Conservation (phyloP, 805 yeast species). For the Geotrichum ghanense region DNA sequence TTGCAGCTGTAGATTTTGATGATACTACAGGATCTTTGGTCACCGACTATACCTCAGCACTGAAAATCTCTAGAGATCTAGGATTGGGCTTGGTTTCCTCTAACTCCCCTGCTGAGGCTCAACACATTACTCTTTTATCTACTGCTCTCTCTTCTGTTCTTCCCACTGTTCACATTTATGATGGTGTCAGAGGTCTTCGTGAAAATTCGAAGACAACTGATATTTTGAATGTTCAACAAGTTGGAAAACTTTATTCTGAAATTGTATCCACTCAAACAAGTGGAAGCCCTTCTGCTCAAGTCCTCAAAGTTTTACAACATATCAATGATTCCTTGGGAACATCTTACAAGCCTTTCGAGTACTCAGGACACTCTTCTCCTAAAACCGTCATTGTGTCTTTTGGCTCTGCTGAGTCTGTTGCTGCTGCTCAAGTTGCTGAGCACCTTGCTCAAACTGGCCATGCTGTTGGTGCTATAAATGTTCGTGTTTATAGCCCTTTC, state of each 20-base stretch:
- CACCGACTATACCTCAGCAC: conserved; percentile 52
- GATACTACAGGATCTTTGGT: conserved; percentile 38
- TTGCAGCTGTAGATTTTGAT: conserved; percentile 69
- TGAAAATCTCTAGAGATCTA: conserved; percentile 50
- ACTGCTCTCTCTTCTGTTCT: conserved; percentile 44
- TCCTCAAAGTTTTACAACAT: conserved; percentile 9
- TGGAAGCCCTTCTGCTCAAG: conserved; percentile 6
- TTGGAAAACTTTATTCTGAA: conserved; percentile 9
- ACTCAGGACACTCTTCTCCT: conserved; percentile 50
- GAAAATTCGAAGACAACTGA: conserved; percentile 28
- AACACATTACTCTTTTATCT: conserved; percentile 53
- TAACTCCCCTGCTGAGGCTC: conserved; percentile 48
- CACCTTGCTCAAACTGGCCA: conserved; percentile 25
- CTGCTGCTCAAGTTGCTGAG: conserved; percentile 36
- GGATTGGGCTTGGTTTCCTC: conserved; percentile 65
- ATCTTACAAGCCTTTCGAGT: conserved; percentile 51
- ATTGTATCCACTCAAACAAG: conserved; percentile 2
- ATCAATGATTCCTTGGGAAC: conserved; percentile 48
- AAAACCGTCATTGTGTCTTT: conserved; percentile 71
- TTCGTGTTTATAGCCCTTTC: conserved; percentile 76
- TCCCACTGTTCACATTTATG: conserved; percentile 69
- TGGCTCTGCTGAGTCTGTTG: conserved; percentile 57
- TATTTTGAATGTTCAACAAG: conserved; percentile 27
- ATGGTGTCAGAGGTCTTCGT: conserved; percentile 58
- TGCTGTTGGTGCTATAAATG: conserved; percentile 54